Evolutionary conservation across 257 asterid species (phyloP).

Genomic region (Solanum piurae): DNA sequence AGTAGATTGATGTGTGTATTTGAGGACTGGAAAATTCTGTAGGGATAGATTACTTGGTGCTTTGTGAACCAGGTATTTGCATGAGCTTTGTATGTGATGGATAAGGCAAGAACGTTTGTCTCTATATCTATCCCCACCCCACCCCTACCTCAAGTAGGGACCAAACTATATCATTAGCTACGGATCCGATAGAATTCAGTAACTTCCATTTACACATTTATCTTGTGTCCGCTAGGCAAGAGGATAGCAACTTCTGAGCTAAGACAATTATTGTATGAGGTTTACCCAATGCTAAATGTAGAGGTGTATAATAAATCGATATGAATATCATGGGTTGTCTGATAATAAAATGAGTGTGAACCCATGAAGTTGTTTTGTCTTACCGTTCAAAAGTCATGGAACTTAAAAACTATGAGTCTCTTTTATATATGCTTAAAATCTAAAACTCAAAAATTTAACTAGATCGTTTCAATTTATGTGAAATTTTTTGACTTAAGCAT

Average conservation of each 20-base stretch:
- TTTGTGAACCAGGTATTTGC: conserved; percentile 46
- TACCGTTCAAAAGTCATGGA: no score
- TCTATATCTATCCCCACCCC: neutral
- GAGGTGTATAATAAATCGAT: no score
- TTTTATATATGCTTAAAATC: neutral
- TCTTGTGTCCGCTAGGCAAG: neutral
- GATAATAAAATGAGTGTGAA: neutral
- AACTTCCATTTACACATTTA: no score
- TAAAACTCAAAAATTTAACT: neutral
- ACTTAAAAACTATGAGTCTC: no score
- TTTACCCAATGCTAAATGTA: no score
- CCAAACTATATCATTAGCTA: neutral
- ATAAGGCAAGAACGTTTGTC: conserved; percentile 36
- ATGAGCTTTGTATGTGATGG: conserved; percentile 43
- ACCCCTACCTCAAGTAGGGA: neutral
- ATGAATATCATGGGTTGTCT: neutral
- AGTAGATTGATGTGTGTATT: neutral
- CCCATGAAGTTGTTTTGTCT: neutral
- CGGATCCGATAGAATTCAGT: neutral
- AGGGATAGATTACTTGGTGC: conserved; percentile 19
- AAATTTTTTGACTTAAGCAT: neutral
- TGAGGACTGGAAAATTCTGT: conserved; percentile 23
- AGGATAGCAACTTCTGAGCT: neutral
- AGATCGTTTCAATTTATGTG: neutral
- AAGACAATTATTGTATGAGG: neutral